Evolutionary conservation across 768 basidiomycete genomes (phyloP).

Genomic region (Auriscalpium microsporum): DNA sequence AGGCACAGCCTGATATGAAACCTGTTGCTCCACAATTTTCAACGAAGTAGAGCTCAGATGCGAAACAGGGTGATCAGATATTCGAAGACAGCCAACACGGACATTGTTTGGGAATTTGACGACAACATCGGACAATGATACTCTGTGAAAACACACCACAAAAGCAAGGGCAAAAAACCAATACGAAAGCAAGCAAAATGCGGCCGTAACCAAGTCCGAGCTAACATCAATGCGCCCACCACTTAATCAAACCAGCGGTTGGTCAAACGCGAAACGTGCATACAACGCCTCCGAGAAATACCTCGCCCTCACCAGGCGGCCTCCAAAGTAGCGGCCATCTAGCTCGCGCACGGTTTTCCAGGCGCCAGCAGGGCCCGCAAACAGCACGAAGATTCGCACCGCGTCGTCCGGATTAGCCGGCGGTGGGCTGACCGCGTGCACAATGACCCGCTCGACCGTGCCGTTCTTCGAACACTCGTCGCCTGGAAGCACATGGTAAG

Average conservation of each 20-base stretch:
- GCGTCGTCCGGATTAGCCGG: constrained; percentile 65
- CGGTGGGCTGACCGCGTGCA: constrained; percentile 68
- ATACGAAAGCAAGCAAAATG: background rate
- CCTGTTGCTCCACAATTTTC: no score
- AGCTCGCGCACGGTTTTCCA: constrained; percentile 95
- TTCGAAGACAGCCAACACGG: no score
- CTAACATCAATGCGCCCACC: background rate
- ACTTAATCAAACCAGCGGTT: constrained; percentile 22
- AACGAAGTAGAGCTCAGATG: no score
- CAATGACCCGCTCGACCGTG: constrained; percentile 81
- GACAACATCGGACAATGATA: no score
- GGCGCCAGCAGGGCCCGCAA: constrained; percentile 85
- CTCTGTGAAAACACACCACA: no score
- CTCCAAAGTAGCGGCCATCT: constrained; percentile 90
- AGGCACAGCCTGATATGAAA: no score
- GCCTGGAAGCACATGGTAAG: constrained; percentile 34
- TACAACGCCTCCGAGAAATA: constrained; percentile 68
- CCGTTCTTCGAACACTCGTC: constrained; percentile 89
- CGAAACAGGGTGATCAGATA: no score
- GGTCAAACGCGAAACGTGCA: constrained; percentile 41
- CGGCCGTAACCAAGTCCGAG: background rate
- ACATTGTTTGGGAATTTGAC: no score
- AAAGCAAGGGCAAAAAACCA: background rate
- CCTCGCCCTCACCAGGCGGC: constrained; percentile 70
- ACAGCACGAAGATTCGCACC: constrained; percentile 86